Percentiles rank a stretch among this genome's conserved stretches.
Evolutionary conservation across 768 basidiomycete species (phyloP).

Genomic region (Pleurotus djamor): DNA sequence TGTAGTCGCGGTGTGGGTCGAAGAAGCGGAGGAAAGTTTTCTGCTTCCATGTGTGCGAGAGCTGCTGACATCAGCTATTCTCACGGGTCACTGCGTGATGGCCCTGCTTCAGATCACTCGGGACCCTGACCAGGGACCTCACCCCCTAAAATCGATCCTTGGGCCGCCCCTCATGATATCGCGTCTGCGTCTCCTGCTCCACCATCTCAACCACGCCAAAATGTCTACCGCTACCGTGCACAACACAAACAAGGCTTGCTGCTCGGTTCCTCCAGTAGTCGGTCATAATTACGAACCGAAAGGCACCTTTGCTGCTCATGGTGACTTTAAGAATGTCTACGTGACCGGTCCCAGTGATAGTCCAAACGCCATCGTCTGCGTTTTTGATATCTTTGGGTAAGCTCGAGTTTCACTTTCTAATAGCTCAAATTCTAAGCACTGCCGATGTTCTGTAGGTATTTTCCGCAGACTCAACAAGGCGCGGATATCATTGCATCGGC

Average conservation of each 20-base stretch:
- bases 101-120: background rate
- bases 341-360: constrained; percentile 45
- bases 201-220: constrained; percentile 31
- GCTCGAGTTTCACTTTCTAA: background rate
- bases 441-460: constrained; percentile 32
- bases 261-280: constrained; percentile 52
- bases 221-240: constrained; percentile 32
- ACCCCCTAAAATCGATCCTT: background rate
- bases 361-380: constrained; percentile 51
- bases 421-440: background rate
- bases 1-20: constrained; percentile 38
- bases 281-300: constrained; percentile 47
- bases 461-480: constrained; percentile 64
- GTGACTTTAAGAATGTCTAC: constrained; percentile 49
- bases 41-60: constrained; percentile 1
- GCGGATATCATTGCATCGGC: constrained; percentile 58
- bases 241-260: constrained; percentile 46
- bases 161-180: constrained; percentile 16
- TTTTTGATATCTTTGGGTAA: constrained; percentile 67
- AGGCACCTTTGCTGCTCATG: constrained; percentile 45
- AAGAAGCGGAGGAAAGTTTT: constrained; percentile 14
- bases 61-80: background rate
- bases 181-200: constrained; percentile 34
- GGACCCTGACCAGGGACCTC: background rate
- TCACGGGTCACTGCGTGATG: too few species aligned